phyloP scores from a whole-genome alignment of 441 rosid genomes.

The Arabidopsis hybrid region DNA sequence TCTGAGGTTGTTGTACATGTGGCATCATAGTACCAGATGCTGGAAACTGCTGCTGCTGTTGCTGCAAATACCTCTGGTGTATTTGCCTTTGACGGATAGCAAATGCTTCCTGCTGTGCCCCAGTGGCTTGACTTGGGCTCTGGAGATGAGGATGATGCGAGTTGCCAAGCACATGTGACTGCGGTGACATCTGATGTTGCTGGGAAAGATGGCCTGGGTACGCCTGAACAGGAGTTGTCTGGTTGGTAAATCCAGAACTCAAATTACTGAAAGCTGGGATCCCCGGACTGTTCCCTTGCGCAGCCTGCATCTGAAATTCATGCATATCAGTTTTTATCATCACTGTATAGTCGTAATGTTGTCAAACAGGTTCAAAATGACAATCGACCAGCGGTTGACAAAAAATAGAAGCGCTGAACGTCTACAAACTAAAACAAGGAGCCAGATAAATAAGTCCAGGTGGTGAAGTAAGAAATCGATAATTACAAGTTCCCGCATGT shows the following conservation, averaged over 20 bases:
- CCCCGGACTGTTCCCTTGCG: constrained; percentile 77
- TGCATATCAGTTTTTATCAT: constrained; percentile 62
- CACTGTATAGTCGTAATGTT: constrained; percentile 22
- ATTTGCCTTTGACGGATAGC: constrained; percentile 76
- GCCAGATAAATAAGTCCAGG: constrained; percentile 8
- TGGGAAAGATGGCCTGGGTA: constrained; percentile 77
- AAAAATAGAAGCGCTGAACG: constrained; percentile 18
- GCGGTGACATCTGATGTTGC: constrained; percentile 83
- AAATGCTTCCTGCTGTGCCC: constrained; percentile 77
- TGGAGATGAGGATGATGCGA: constrained; percentile 75
- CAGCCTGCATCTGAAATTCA: constrained; percentile 76
- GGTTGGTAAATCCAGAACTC: constrained; percentile 77
- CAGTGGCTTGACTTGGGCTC: constrained; percentile 68
- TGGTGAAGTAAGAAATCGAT: constrained; percentile 8
- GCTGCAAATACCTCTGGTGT: constrained; percentile 83
- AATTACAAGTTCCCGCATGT: constrained; percentile 14
- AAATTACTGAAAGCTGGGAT: constrained; percentile 71
- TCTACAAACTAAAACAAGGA: constrained; percentile 27
- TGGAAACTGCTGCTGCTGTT: constrained; percentile 68
- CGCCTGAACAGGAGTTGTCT: constrained; percentile 73
- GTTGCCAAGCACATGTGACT: constrained; percentile 63
- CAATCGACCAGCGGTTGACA: constrained; percentile 17
- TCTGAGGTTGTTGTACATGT: constrained; percentile 74
- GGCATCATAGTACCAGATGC: constrained; percentile 69
- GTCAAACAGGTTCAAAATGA: constrained; percentile 36